Evolutionary conservation across 345 rosid genomes (phyloP).

Genomic region (Sisymbrium irio): DNA sequence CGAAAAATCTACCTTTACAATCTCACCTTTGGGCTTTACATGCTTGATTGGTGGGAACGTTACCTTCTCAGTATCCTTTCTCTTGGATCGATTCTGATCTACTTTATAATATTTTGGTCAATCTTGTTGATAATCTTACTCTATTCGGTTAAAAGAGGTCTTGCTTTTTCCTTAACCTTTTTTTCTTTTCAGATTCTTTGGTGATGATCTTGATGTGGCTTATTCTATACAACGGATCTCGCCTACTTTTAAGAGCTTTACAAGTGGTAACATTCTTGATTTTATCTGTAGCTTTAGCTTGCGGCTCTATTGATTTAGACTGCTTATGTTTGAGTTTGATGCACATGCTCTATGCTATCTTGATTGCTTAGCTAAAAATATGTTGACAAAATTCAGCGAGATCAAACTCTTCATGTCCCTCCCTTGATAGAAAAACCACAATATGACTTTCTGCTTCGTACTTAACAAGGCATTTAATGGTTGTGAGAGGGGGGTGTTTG

Average conservation of each 20-base stretch:
- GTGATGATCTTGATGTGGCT: conserved; percentile 81
- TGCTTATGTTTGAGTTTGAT: no score
- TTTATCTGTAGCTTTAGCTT: not conserved
- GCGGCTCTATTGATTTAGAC: no score
- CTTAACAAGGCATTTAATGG: not conserved
- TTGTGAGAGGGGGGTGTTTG: not conserved
- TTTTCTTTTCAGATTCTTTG: conserved; percentile 49
- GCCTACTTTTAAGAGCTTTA: conserved; percentile 49
- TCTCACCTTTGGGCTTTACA: conserved; percentile 93
- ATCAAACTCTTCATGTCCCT: no score
- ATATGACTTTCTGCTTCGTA: no score
- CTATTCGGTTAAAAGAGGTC: not conserved
- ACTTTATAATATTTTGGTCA: not conserved
- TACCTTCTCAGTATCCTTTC: conserved; percentile 91
- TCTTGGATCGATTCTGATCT: not conserved
- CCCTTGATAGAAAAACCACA: no score
- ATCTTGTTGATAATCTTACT: not conserved
- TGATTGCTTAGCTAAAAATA: no score
- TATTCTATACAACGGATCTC: conserved; percentile 58
- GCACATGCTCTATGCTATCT: no score
- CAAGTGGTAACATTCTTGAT: conserved; percentile 45
- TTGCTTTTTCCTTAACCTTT: conserved; percentile 39
- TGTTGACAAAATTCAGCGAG: no score
- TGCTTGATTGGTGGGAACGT: conserved; percentile 99
- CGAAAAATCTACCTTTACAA: conserved; percentile 94